Evolutionary conservation across 2,329 filamentous ascomycete species (phyloP).

Genomic region (Penicillium sp.): DNA sequence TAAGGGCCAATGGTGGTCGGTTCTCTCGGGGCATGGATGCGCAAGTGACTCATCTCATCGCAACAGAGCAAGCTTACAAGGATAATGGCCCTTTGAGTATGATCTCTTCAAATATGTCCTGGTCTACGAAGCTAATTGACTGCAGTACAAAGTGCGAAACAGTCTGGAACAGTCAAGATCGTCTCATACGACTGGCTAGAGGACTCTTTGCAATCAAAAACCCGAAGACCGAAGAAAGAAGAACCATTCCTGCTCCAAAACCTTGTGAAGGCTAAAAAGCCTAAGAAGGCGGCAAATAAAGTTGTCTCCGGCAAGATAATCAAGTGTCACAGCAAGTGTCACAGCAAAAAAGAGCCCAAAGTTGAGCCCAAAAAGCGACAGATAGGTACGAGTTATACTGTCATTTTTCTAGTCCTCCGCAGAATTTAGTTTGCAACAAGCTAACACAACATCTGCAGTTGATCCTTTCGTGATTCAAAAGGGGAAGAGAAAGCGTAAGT

Average conservation of each 20-base stretch:
- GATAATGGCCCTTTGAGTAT: slow-evolving; percentile 46
- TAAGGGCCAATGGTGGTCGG: slow-evolving; percentile 61
- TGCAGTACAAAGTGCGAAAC: slow-evolving; percentile 45
- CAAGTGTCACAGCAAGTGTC: not conserved
- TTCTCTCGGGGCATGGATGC: slow-evolving; percentile 56
- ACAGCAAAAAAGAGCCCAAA: not conserved
- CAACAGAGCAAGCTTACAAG: slow-evolving; percentile 63
- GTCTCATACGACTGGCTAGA: slow-evolving; percentile 52
- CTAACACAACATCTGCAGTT: slow-evolving; percentile 6
- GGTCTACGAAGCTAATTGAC: slow-evolving; percentile 19
- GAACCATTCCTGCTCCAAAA: slow-evolving; percentile 42
- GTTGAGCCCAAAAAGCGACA: no score
- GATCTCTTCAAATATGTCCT: not conserved
- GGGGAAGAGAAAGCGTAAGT: slow-evolving; percentile 54
- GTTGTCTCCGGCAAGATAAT: not conserved
- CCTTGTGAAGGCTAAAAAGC: slow-evolving; percentile 33
- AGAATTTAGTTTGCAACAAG: not conserved
- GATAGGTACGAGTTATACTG: not conserved
- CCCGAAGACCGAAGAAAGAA: slow-evolving; percentile 36
- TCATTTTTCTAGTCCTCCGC: not conserved
- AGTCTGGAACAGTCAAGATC: slow-evolving; percentile 43
- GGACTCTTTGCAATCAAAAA: slow-evolving; percentile 43
- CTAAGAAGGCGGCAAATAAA: slow-evolving; percentile 3
- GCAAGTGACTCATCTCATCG: slow-evolving; percentile 72
- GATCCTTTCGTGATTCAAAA: slow-evolving; percentile 3